These are phyloP conservation scores for Helotiales sp. DNA, from an alignment of 2,329 filamentous ascomycete species.

Conservation along the genomic window DNA sequence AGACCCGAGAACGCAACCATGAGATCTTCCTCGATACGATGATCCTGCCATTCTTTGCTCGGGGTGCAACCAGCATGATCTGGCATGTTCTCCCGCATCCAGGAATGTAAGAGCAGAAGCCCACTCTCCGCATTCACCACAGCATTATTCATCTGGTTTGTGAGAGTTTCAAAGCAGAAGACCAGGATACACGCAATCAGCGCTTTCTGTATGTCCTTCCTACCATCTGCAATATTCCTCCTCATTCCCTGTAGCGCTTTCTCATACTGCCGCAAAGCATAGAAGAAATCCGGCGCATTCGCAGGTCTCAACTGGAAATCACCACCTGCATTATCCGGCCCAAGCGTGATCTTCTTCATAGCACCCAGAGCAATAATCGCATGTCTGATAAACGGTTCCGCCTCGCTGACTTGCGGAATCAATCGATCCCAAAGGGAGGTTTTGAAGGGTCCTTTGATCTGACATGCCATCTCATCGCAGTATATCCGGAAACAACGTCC, in stretches of 20 bases:
- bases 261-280: slow-evolving; percentile 26
- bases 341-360: neutral
- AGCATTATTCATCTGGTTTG: slow-evolving; percentile 18
- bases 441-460: slow-evolving; percentile 26
- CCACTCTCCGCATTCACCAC: slow-evolving; percentile 25
- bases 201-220: slow-evolving; percentile 24
- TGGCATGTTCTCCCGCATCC: neutral
- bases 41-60: neutral
- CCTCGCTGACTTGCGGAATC: slow-evolving; percentile 31
- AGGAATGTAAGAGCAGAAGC: slow-evolving; percentile 18
- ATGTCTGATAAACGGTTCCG: slow-evolving; percentile 29
- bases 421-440: slow-evolving; percentile 27
- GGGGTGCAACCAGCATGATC: neutral
- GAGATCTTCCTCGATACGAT: slow-evolving; percentile 18
- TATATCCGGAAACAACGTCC: slow-evolving; percentile 29
- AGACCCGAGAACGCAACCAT: slow-evolving; percentile 21
- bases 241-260: slow-evolving; percentile 24
- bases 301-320: neutral
- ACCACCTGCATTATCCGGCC: slow-evolving; percentile 1
- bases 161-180: slow-evolving; percentile 26
- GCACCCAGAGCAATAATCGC: slow-evolving; percentile 31
- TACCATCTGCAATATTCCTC: slow-evolving; percentile 20
- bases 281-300: slow-evolving; percentile 10
- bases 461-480: slow-evolving; percentile 27
- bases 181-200: slow-evolving; percentile 26